Evolutionary conservation across 768 basidiomycete genomes (phyloP), one percentile per base, ranked within the genome.

Genomic region (Sporobolomyces roseus): DNA sequence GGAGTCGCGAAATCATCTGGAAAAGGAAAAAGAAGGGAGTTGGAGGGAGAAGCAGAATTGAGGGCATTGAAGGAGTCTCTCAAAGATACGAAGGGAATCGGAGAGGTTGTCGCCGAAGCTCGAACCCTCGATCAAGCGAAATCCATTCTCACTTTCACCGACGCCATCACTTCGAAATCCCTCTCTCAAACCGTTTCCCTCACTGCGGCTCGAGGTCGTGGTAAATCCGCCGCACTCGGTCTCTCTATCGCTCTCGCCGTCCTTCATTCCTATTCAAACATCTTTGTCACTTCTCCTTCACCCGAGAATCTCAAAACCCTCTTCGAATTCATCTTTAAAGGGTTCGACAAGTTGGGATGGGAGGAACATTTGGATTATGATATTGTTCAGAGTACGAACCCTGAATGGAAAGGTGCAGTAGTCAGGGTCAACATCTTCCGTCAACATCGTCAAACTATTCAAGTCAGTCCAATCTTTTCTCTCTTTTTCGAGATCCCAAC

Each of bases 351-450:
- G 3, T 80, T 98, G 41, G 93, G 92, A 1, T 99, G 93, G 76
- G 93, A 98, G 79, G 96, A 98, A 77, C 94, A 97, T 80, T 83
- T 96, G 56, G 94, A 98, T 75, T 99, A 98, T 73, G 96, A 98
- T 75, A 91, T 98, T n/a, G 85, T 88, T 41, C 91, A 94, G 78
- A 92, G 90, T 69, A 91, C 89, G n/a, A 91, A 91, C 77, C 87
- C 91, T 0, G 93, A 96, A 62, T 90, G 92, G 75, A 90, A 89
- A 76, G 93, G 92, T 75, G 92, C 93, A 1, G 91, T 98, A 74
- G 94, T 99, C 0, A 82, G 94, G 50, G 93, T 98, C 35, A 94
- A 98, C 77, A 82, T 98, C 45, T 97, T 93, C 82, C 85, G 88
- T 70, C 85, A 88, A 50, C 93, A 96, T 79, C 83, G 94, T 55